Percentiles rank a stretch among this genome's conserved stretches.
Conservation (phyloP, 2,329 filamentous ascomycete species). For the Pseudocercospora eumusae region DNA sequence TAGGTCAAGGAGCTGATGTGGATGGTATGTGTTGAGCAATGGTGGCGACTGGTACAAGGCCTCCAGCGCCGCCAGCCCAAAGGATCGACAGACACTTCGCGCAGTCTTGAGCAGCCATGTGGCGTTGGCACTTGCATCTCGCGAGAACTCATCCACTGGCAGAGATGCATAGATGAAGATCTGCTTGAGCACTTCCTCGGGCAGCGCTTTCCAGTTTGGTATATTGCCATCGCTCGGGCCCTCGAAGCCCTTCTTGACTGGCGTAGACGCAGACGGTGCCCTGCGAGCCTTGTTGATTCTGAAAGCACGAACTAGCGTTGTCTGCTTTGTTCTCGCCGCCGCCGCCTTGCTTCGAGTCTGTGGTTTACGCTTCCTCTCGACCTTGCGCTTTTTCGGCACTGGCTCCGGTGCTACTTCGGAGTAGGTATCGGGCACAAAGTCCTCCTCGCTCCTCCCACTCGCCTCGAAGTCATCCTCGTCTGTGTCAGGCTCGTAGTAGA, state of each 20-base stretch:
- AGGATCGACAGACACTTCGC: constrained; percentile 37
- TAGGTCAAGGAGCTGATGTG: constrained; percentile 38
- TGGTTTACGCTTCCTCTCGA: constrained; percentile 26
- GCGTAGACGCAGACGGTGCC: constrained; percentile 25
- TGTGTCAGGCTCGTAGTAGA: constrained; percentile 41
- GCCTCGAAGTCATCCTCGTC: constrained; percentile 39
- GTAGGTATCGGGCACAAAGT: constrained; percentile 27
- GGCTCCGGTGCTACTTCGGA: constrained; percentile 18
- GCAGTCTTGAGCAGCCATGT: constrained; percentile 41
- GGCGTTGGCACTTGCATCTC: constrained; percentile 30
- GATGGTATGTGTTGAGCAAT: constrained; percentile 34
- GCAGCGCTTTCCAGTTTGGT: constrained; percentile 40
- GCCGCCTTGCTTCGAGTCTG: constrained; percentile 33
- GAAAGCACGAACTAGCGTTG: constrained; percentile 23
- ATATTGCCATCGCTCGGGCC: constrained; percentile 39
- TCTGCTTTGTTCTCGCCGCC: constrained; percentile 21
- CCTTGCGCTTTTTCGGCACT: constrained; percentile 31
- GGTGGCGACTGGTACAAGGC: constrained; percentile 40
- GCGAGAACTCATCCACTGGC: constrained; percentile 29
- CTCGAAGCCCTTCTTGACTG: constrained; percentile 29
- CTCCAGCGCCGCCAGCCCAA: constrained; percentile 42
- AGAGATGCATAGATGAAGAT: constrained; percentile 40
- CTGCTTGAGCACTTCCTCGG: constrained; percentile 39
- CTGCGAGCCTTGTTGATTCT: constrained; percentile 32
- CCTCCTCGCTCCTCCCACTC: constrained; percentile 31